Evolutionary conservation across 345 rosid genomes (phyloP).

Genomic region (Eucalyptus globulus): DNA sequence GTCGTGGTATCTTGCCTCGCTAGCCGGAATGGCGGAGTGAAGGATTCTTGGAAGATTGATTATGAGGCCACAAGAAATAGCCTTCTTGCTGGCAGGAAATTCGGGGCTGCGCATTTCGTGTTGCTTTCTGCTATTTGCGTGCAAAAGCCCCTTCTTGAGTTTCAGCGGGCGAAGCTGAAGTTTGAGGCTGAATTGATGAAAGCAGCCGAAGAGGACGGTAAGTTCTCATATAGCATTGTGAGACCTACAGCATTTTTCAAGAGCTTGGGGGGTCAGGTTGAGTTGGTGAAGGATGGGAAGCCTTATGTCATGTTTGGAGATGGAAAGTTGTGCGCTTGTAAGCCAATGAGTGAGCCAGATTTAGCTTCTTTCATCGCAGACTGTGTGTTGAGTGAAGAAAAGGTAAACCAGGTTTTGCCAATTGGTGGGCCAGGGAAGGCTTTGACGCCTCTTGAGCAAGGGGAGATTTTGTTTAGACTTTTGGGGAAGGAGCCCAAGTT

Average conservation of each 20-base stretch:
- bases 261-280: conserved; percentile 95
- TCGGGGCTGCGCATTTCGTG: conserved; percentile 74
- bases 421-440: conserved; percentile 96
- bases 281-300: conserved; percentile 86
- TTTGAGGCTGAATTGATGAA: conserved; percentile 71
- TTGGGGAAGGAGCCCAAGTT: conserved; percentile 77
- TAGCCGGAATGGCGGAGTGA: conserved; percentile 75
- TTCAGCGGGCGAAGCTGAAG: conserved; percentile 85
- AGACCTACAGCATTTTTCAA: conserved; percentile 95
- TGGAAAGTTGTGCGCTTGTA: conserved; percentile 88
- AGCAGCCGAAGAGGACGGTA: conserved; percentile 14
- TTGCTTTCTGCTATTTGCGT: conserved; percentile 92
- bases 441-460: conserved; percentile 84
- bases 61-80: conserved; percentile 86
- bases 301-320: conserved; percentile 98
- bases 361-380: conserved; percentile 73
- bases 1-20: conserved; percentile 95
- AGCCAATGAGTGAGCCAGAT: conserved; percentile 88
- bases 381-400: conserved; percentile 66
- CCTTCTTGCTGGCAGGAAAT: conserved; percentile 66
- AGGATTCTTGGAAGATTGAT: conserved; percentile 93
- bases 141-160: conserved; percentile 80
- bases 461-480: conserved; percentile 65
- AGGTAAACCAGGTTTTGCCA: conserved; percentile 66
- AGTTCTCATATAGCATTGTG: conserved; percentile 70